These are phyloP conservation scores for Parsonsia alboflavescens DNA, from an alignment of 257 asterid genomes.

Conservation along the genomic window DNA sequence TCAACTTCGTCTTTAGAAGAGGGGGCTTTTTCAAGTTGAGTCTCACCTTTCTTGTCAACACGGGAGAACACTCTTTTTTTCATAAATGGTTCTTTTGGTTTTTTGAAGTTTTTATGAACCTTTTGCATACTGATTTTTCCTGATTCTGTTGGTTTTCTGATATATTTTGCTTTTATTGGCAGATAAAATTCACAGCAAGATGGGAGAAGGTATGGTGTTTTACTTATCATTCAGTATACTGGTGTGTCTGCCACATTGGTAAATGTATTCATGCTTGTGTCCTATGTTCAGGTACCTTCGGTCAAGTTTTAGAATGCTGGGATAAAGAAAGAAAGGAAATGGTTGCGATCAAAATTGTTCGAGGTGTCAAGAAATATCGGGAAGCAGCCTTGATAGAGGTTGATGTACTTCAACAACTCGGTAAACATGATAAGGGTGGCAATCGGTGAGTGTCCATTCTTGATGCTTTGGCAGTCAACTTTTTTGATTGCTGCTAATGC, in stretches of 20 bases:
- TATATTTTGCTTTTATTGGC: slow-evolving; percentile 14
- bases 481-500: neutral
- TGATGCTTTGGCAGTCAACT: neutral
- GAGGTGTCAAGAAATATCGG: slow-evolving; percentile 76
- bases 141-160: neutral
- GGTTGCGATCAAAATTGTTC: slow-evolving; percentile 88
- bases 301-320: slow-evolving; percentile 96
- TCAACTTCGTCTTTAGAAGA: neutral
- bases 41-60: neutral
- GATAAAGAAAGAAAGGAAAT: slow-evolving; percentile 73
- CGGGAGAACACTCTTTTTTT: neutral
- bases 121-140: neutral
- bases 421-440: slow-evolving; percentile 78
- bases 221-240: neutral
- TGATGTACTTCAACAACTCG: slow-evolving; percentile 81
- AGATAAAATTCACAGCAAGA: slow-evolving; percentile 85
- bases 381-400: slow-evolving; percentile 92
- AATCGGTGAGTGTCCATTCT: slow-evolving; percentile 57
- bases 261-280: neutral
- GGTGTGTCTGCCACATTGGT: neutral
- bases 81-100: neutral
- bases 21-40: neutral
- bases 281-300: slow-evolving; percentile 51
- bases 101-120: neutral
- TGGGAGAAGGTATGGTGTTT: slow-evolving; percentile 64